These are phyloP conservation scores for Plasmodium ovale DNA, from an alignment of 169 alveolate species.

Conservation along the genomic window DNA sequence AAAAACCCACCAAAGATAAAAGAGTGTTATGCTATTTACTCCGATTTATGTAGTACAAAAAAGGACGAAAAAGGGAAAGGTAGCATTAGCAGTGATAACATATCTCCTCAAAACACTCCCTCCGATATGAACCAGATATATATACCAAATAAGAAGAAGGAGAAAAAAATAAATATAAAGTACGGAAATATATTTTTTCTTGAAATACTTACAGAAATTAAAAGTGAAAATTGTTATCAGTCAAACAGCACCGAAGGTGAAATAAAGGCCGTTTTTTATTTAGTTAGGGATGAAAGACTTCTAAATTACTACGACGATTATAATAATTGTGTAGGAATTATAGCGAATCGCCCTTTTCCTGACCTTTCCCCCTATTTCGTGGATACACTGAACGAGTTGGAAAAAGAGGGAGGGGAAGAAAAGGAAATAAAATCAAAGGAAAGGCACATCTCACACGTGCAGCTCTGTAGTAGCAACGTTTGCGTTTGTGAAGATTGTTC, in stretches of 20 bases:
- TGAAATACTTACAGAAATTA: constrained; percentile 59
- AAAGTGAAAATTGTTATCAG: constrained; percentile 16
- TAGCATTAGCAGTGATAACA: neutral
- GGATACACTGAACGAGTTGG: no score
- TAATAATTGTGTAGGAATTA: constrained; percentile 47
- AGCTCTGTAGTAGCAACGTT: no score
- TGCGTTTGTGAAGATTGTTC: no score
- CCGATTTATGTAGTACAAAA: neutral
- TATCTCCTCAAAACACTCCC: no score
- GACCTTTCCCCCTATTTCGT: neutral
- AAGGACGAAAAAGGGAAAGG: neutral
- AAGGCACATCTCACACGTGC: neutral
- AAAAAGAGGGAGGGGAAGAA: neutral
- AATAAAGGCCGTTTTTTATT: constrained; percentile 63
- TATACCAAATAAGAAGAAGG: neutral
- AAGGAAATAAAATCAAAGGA: neutral
- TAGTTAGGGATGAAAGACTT: constrained; percentile 54
- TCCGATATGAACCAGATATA: no score
- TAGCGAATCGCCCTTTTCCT: constrained; percentile 59
- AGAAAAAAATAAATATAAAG: constrained; percentile 52
- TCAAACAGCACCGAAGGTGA: constrained; percentile 30
- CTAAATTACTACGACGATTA: constrained; percentile 41
- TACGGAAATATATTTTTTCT: constrained; percentile 56
- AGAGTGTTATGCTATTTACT: constrained; percentile 22
- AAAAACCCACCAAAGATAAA: constrained; percentile 52